Conservation (phyloP, 2,329 filamentous ascomycete species). For the Fusarium mundagurra region DNA sequence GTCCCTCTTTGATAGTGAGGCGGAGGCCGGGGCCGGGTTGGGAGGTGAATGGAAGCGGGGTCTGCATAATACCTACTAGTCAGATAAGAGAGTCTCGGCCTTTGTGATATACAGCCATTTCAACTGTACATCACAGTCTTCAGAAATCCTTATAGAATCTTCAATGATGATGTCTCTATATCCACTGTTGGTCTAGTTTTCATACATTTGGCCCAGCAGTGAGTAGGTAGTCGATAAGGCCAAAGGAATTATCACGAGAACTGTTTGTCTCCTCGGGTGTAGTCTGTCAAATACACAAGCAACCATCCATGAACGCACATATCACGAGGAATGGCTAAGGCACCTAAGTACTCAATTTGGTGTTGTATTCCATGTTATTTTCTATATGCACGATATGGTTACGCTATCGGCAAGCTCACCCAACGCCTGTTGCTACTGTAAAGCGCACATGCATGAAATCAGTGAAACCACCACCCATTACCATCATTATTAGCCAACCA, state of each 20-base stretch:
- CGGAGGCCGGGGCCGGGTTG: background rate
- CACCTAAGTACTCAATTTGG: background rate
- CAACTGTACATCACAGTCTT: background rate
- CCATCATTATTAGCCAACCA: background rate
- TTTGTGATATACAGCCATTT: too few relatives aligned
- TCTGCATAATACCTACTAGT: background rate
- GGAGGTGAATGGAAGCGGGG: slow-evolving; percentile 4
- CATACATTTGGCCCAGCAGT: background rate
- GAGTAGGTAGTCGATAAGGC: background rate
- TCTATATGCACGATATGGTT: background rate
- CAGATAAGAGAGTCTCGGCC: background rate
- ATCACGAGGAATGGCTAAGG: background rate
- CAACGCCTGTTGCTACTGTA: background rate
- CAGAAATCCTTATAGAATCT: background rate
- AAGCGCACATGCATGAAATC: background rate
- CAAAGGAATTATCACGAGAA: background rate
- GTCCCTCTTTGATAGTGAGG: slow-evolving; percentile 14
- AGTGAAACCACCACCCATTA: background rate
- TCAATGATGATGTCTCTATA: background rate
- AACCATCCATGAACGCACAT: background rate
- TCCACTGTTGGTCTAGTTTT: background rate
- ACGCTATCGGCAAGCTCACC: background rate
- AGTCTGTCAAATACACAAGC: background rate
- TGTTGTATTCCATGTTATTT: background rate
- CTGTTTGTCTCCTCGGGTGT: background rate